Conservation (phyloP, 192 early-diverging fungal species). For the Coemansia javaensis region DNA sequence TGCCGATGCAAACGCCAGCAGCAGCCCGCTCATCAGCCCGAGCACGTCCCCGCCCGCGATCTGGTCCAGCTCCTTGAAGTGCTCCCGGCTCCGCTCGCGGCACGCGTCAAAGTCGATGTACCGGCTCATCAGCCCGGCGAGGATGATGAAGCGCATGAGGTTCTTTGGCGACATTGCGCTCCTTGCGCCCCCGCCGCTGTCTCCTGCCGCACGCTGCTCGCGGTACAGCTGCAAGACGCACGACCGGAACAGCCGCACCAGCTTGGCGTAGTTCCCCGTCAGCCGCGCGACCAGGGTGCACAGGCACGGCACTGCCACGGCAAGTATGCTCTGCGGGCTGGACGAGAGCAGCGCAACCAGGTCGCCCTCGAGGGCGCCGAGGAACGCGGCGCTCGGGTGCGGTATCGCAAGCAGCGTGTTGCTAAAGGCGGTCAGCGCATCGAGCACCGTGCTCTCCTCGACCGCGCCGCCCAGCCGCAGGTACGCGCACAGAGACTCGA, state of each 20-base stretch:
- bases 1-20: slow-evolving; percentile 43
- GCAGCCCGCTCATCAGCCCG: slow-evolving; percentile 31
- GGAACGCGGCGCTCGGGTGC: slow-evolving; percentile 53
- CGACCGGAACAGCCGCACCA: slow-evolving; percentile 53
- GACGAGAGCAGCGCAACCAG: slow-evolving; percentile 56
- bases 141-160: slow-evolving; percentile 65
- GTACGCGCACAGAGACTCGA: slow-evolving; percentile 50
- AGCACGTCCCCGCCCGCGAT: slow-evolving; percentile 16
- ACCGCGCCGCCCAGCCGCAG: slow-evolving; percentile 46
- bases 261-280: slow-evolving; percentile 51
- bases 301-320: slow-evolving; percentile 66
- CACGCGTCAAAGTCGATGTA: slow-evolving; percentile 78
- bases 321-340: slow-evolving; percentile 57
- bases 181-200: slow-evolving; percentile 6
- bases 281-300: slow-evolving; percentile 62
- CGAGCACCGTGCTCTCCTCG: slow-evolving; percentile 53
- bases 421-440: slow-evolving; percentile 53
- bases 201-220: slow-evolving; percentile 44
- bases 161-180: slow-evolving; percentile 36
- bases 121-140: slow-evolving; percentile 66
- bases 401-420: slow-evolving; percentile 45
- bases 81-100: slow-evolving; percentile 23
- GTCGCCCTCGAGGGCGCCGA: slow-evolving; percentile 57
- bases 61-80: slow-evolving; percentile 41
- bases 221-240: slow-evolving; percentile 53